Evolutionary conservation across 257 asterid genomes (phyloP), one percentile per base, ranked within the genome.

Genomic region (Eucommia ulmoides): DNA sequence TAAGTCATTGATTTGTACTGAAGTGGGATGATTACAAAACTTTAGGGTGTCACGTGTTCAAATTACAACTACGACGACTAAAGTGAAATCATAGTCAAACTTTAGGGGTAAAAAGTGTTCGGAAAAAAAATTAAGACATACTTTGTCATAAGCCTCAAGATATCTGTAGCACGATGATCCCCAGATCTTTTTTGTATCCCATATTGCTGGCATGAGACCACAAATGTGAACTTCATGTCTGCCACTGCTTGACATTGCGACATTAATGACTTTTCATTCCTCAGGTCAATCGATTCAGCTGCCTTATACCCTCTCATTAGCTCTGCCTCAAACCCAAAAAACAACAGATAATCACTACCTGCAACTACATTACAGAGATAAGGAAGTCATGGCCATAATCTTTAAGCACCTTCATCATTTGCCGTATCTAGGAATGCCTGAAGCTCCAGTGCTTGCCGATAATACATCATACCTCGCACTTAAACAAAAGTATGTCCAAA

Each of bases 401-500:
- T n/a, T n/a, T n/a, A 60, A 33, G 55, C 54, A 87, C 97, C 97
- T 77, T 89, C 96, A 57, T 84, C 93, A 47, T 76, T 68, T 44
- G 97, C 97, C 97, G 82, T 89, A 74, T 89, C 97, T 53, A 89
- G 96, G 65, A 89, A 89, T 42, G 96, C 89, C 72, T 88, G 96
- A 57, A 88, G 93, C 69, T 88, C 97, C 76, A 88, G 71, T 47
- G 97, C 96, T 74, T 88, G 97, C 48, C 96, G 87, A 65, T 88
- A 84, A 70, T 88, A 88, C 97, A 88, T 88, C 97, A 88, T 88
- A 64, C 97, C 97, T 47, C 97, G 93, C 49, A 84, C 97, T 88
- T 65, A 17, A 56, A 49, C 49, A 54, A 42, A 23, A 22, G 18
- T n/a, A n/a, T n/a, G n/a, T n/a, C n/a, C n/a, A n/a, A n/a, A n/a